Conservation (phyloP, 164 flowering plant genomes). For the Aristolochia fimbriata region DNA sequence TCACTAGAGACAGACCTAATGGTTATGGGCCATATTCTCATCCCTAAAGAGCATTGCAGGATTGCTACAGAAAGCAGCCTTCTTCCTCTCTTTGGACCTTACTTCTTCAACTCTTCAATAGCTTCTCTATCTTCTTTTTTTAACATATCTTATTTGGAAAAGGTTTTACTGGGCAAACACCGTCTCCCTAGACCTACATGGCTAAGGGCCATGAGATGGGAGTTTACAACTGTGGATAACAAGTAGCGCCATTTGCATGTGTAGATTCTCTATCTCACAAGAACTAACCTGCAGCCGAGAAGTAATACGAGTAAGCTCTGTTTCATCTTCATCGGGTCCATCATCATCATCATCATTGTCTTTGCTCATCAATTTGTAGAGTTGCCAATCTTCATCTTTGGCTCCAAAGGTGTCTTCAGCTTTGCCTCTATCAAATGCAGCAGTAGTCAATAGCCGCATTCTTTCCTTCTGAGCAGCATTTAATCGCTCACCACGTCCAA, state of each 20-base stretch:
- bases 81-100: no score
- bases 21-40: no score
- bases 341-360: conserved; percentile 93
- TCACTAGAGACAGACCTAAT: no score
- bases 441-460: conserved; percentile 94
- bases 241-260: neutral
- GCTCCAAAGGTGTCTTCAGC: conserved; percentile 98
- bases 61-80: no score
- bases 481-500: conserved; percentile 97
- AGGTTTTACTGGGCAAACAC: no score
- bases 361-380: conserved; percentile 90
- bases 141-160: no score
- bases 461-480: conserved; percentile 94
- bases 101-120: no score
- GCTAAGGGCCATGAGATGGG: no score
- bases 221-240: no score
- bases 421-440: conserved; percentile 97
- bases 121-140: no score
- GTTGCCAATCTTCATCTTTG: conserved; percentile 98
- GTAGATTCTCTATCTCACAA: neutral
- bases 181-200: no score
- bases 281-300: conserved; percentile 70
- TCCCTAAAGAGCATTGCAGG: no score
- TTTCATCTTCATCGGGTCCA: conserved; percentile 65
- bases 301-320: conserved; percentile 59